Evolutionary conservation across 768 basidiomycete genomes (phyloP), one percentile per base, ranked within the genome.

Genomic region (Sarcodon aspratus): DNA sequence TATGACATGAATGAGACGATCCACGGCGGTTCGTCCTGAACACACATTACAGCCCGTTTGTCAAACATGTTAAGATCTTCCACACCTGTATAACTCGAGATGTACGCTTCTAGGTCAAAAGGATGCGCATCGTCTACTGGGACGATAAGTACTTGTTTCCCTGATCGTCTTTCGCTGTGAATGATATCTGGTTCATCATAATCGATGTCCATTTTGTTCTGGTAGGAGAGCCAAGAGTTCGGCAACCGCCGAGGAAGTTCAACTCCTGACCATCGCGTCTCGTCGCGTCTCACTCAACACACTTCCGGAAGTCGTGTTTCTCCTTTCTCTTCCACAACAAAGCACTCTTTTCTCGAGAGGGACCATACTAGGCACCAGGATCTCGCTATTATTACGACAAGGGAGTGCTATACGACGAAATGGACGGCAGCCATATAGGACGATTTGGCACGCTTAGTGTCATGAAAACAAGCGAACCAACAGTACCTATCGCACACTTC

Each of bases 101-200:
- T 79, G 62, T 89, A 86, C 37, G 77, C 64, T 50, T 94, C 92
- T 47, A 94, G 75, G 59, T 95, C 91, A 59, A 91, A 93, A 4
- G 91, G 88, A 59, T 92, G 89, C 0, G 73, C 73, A 38, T 87
- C 85, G 62, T 91, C 83, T 11, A 92, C 74, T 0, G 57, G 31
- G 36, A 18, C 47, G 10, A 21, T 9, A 4, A 52, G 54, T 9
- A 27, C 27, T 27, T 9, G 13, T 13, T 15, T 27, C 40, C 27
- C 13, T 42, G 13, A 27, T n/a, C 40, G 5, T n/a, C 40, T 42
- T 27, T 9, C 17, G 40, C 27, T 42, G 9, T 42, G 7, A 27
- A 9, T 42, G 40, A 17, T 42, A 27, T 42, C 40, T 27, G 21
- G 21, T 27, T 27, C 21, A 27, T 27, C 21, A 9, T 42, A 15